A percentile compares a stretch with the other conserved stretches of the same genome.
These are phyloP conservation scores for Hericium erinaceus DNA, from an alignment of 768 basidiomycete species.

Conservation along the genomic window DNA sequence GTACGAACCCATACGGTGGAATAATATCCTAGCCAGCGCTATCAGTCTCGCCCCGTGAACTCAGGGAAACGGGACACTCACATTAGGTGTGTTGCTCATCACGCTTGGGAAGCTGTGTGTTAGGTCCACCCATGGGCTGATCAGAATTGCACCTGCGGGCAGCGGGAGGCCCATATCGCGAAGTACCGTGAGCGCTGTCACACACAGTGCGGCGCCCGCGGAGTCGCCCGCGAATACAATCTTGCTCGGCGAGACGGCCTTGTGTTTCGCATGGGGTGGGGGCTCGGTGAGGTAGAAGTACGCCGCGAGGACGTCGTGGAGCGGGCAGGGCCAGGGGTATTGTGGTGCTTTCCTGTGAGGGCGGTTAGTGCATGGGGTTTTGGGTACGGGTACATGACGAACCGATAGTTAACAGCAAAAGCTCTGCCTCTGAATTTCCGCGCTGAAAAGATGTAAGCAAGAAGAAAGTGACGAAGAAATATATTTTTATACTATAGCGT, in stretches of 20 bases:
- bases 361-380: not conserved
- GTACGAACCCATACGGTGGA: slow-evolving; percentile 50
- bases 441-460: slow-evolving; percentile 29
- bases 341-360: slow-evolving; percentile 64
- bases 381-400: not conserved
- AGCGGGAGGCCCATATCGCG: slow-evolving; percentile 61
- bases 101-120: slow-evolving; percentile 78
- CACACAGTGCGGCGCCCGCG: slow-evolving; percentile 61
- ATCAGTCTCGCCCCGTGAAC: not conserved
- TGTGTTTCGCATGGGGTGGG: slow-evolving; percentile 53
- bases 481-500: slow-evolving; percentile 34
- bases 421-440: slow-evolving; percentile 64
- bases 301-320: slow-evolving; percentile 71
- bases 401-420: slow-evolving; percentile 52
- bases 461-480: not conserved
- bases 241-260: slow-evolving; percentile 51
- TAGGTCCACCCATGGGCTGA: slow-evolving; percentile 81
- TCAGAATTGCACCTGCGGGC: slow-evolving; percentile 69
- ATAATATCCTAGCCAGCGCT: slow-evolving; percentile 47
- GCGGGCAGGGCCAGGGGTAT: slow-evolving; percentile 72
- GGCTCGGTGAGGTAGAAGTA: slow-evolving; percentile 73
- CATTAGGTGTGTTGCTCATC: slow-evolving; percentile 55
- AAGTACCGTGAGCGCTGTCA: slow-evolving; percentile 52
- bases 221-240: slow-evolving; percentile 76
- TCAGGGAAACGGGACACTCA: slow-evolving; percentile 18